Evolutionary conservation across 495 filamentous ascomycete species (phyloP).

Genomic region (Ramalina intermedia): DNA sequence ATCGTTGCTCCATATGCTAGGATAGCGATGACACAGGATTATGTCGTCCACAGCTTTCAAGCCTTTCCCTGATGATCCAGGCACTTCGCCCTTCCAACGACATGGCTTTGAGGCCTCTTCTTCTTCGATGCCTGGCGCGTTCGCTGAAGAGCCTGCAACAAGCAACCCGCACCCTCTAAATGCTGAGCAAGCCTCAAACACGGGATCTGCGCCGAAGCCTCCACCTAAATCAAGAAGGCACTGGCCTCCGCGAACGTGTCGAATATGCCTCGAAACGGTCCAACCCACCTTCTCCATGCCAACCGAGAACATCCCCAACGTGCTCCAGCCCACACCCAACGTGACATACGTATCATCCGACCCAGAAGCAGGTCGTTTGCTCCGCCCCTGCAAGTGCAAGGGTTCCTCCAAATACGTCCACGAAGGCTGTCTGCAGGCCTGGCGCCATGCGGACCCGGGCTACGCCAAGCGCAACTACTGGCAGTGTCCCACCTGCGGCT

Average conservation of each 20-base stretch:
- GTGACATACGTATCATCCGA: constrained; percentile 65
- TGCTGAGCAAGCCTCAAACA: background rate
- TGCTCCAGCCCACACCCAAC: constrained; percentile 46
- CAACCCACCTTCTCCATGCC: constrained; percentile 59
- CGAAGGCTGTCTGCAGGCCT: constrained; percentile 77
- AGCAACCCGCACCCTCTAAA: background rate
- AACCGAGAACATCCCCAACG: constrained; percentile 41
- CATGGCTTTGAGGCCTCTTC: background rate
- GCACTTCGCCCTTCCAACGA: constrained; percentile 7
- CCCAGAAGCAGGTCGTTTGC: constrained; percentile 62
- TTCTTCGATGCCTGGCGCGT: constrained; percentile 13
- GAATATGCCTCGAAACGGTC: constrained; percentile 84
- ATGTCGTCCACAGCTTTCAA: constrained; percentile 16
- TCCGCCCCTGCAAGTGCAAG: constrained; percentile 86
- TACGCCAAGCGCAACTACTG: constrained; percentile 59
- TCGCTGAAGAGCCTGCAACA: constrained; percentile 7
- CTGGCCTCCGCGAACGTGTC: constrained; percentile 63
- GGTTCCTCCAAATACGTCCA: constrained; percentile 89
- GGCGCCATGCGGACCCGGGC: constrained; percentile 61
- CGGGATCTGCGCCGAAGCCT: background rate
- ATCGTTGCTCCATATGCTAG: background rate
- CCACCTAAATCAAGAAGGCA: constrained; percentile 25
- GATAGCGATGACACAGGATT: constrained; percentile 14
- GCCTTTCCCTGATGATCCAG: constrained; percentile 15
- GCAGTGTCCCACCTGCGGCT: constrained; percentile 79